Evolutionary conservation across 176 grass and related monocot genomes (phyloP).

Genomic region (Eragrostis nindensis): DNA sequence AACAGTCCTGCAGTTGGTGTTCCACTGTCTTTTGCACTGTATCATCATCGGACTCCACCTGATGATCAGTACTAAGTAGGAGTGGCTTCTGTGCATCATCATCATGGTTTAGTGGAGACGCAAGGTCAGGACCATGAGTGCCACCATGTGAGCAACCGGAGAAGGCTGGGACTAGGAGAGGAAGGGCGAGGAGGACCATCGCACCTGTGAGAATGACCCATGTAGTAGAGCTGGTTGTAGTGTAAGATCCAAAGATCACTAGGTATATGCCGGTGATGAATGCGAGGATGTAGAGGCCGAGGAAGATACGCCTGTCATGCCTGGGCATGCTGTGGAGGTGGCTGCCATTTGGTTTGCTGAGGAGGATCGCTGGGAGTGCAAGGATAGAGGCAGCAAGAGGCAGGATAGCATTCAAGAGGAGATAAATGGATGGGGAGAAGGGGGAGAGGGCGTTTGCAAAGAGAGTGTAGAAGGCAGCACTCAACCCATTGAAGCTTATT

Average conservation of each 20-base stretch:
- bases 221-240: constrained; percentile 37
- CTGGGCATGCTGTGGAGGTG: constrained; percentile 37
- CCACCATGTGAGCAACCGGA: constrained; percentile 31
- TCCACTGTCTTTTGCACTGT: constrained; percentile 8
- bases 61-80: constrained; percentile 8
- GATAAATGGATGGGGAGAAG: constrained; percentile 58
- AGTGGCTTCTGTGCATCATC: constrained; percentile 36
- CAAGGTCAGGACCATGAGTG: constrained; percentile 27
- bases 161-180: constrained; percentile 64
- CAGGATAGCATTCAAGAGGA: constrained; percentile 72
- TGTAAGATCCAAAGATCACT: constrained; percentile 67
- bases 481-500: constrained; percentile 89
- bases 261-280: constrained; percentile 78
- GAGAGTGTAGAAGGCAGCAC: constrained; percentile 77
- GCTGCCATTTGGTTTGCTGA: constrained; percentile 47
- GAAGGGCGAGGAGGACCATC: constrained; percentile 67
- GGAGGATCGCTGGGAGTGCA: constrained; percentile 63
- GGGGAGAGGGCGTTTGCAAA: constrained; percentile 52
- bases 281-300: constrained; percentile 66
- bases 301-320: constrained; percentile 59
- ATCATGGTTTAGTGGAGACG: constrained; percentile 20
- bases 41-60: not conserved
- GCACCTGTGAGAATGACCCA: constrained; percentile 63
- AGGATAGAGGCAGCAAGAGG: constrained; percentile 54
- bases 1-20: constrained; percentile 20